Conservation (phyloP, 257 asterid genomes). For the Handroanthus guayacan region DNA sequence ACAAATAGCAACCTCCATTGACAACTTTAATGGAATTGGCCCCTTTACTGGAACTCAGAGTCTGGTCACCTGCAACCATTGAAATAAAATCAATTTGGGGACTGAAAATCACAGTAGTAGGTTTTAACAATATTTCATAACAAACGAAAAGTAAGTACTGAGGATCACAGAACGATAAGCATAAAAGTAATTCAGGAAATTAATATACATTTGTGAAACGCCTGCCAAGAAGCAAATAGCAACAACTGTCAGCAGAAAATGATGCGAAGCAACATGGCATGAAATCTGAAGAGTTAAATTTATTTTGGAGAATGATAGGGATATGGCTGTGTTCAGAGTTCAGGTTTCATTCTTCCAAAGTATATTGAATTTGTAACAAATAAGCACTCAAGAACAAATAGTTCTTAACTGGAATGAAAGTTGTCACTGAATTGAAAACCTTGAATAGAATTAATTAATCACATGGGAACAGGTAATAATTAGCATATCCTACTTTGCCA, state of each 20-base stretch:
- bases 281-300: neutral
- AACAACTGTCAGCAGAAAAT: neutral
- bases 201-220: neutral
- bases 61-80: constrained; percentile 55
- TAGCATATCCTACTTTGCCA: constrained; percentile 28
- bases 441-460: neutral
- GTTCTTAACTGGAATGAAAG: constrained; percentile 28
- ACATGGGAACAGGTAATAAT: constrained; percentile 4
- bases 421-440: constrained; percentile 14
- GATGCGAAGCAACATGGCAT: neutral
- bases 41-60: constrained; percentile 54
- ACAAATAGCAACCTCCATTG: constrained; percentile 76
- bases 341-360: constrained; percentile 29
- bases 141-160: neutral
- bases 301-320: neutral
- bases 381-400: constrained; percentile 20
- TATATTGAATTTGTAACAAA: neutral
- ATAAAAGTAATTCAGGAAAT: too few species aligned
- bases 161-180: constrained; percentile 20
- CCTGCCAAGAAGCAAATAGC: constrained; percentile 23
- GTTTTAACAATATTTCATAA: constrained; percentile 14
- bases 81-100: constrained; percentile 26
- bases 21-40: constrained; percentile 68
- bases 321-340: neutral
- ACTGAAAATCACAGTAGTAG: constrained; percentile 9